Percentiles rank a stretch among this genome's conserved stretches.
These are phyloP conservation scores for Sclerotinia nivalis DNA, from an alignment of 2,329 filamentous ascomycete species.

Conservation along the genomic window DNA sequence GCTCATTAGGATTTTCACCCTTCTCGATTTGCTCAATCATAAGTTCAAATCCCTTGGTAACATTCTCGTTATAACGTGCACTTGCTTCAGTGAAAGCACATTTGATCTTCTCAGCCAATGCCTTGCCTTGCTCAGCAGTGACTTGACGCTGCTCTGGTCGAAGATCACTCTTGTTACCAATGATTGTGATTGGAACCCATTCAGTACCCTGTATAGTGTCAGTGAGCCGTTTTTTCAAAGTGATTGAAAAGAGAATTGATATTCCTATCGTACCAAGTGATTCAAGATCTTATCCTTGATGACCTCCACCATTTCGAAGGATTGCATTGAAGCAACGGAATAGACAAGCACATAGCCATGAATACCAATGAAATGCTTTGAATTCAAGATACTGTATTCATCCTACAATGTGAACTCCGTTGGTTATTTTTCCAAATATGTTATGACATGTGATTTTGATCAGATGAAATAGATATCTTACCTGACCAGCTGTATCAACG, in stretches of 20 bases:
- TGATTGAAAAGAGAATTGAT: not conserved
- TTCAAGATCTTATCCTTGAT: slow-evolving; percentile 97
- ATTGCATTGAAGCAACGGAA: slow-evolving; percentile 90
- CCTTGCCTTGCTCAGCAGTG: slow-evolving; percentile 78
- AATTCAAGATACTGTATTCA: slow-evolving; percentile 98
- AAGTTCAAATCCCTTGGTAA: slow-evolving; percentile 87
- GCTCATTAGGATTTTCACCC: slow-evolving; percentile 84
- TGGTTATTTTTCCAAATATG: slow-evolving; percentile 3
- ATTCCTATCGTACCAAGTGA: slow-evolving; percentile 68
- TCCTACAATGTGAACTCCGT: slow-evolving; percentile 57
- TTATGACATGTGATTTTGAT: slow-evolving; percentile 24
- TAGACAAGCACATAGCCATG: slow-evolving; percentile 99
- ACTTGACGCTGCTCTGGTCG: slow-evolving; percentile 93
- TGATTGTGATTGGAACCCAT: slow-evolving; percentile 87
- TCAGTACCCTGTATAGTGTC: slow-evolving; percentile 71
- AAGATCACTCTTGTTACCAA: slow-evolving; percentile 96
- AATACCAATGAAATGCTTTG: slow-evolving; percentile 98
- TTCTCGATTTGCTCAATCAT: slow-evolving; percentile 96
- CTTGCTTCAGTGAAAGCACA: slow-evolving; percentile 96
- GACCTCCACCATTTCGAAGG: slow-evolving; percentile 95
- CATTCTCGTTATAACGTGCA: slow-evolving; percentile 92
- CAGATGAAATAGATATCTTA: slow-evolving; percentile 45
- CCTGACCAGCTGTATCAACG: slow-evolving; percentile 95
- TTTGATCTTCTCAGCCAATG: slow-evolving; percentile 80
- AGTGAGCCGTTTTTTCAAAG: slow-evolving; percentile 20